Evolutionary conservation across 805 yeast species (phyloP).

Genomic region (Barnettozyma botsteinii): DNA sequence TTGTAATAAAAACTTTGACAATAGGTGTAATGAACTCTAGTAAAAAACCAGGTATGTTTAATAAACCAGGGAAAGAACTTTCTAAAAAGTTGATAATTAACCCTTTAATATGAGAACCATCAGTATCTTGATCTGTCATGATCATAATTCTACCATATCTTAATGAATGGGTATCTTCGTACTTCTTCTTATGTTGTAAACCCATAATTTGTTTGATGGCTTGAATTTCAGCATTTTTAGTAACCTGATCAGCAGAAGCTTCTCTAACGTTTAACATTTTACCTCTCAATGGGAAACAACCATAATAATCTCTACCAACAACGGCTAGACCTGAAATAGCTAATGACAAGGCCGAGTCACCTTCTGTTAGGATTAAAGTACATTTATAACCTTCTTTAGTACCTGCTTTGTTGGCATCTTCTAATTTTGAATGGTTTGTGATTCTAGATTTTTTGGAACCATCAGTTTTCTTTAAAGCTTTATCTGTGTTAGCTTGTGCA

Average conservation of each 20-base stretch:
- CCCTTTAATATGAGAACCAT: slow-evolving; percentile 97
- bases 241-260: slow-evolving; percentile 91
- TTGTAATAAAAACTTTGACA: slow-evolving; percentile 76
- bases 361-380: slow-evolving; percentile 91
- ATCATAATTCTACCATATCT: slow-evolving; percentile 97
- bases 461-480: slow-evolving; percentile 80
- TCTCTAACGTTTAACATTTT: slow-evolving; percentile 92
- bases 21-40: slow-evolving; percentile 95
- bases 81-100: slow-evolving; percentile 89
- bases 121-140: slow-evolving; percentile 99
- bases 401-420: slow-evolving; percentile 96
- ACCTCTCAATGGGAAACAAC: slow-evolving; percentile 94
- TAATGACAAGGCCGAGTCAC: slow-evolving; percentile 88
- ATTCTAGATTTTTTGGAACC: slow-evolving; percentile 81
- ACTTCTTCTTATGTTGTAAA: slow-evolving; percentile 82
- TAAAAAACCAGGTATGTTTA: slow-evolving; percentile 85
- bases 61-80: slow-evolving; percentile 87
- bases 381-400: slow-evolving; percentile 88
- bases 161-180: slow-evolving; percentile 64
- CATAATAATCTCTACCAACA: slow-evolving; percentile 92
- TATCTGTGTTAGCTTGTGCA: slow-evolving; percentile 85
- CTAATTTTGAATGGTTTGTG: slow-evolving; percentile 83
- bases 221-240: slow-evolving; percentile 90
- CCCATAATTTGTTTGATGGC: slow-evolving; percentile 95
- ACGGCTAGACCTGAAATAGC: slow-evolving; percentile 94